Base-by-base conservation (phyloP, 1,139 yeast species). In the Petasospora rhodanensis region DNA sequence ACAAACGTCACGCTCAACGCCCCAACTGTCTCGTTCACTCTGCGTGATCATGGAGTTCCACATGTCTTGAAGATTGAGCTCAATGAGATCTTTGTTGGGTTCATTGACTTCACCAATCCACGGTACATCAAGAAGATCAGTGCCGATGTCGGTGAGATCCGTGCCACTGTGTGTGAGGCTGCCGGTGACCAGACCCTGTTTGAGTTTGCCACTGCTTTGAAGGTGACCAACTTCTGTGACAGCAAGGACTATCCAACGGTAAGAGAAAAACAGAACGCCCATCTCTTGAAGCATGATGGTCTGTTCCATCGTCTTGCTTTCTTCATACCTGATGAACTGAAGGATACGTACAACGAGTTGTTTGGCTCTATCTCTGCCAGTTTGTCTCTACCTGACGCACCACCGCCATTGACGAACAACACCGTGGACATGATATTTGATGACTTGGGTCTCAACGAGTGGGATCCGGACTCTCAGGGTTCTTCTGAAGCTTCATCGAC, bases 251-350 rank as follows among this genome's bases (percentile, higher is more conserved):
- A 69, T 51, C 54, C 56, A 2, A 64, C 64, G 8, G 71, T 70
- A 28, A 59, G 76, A 37, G 54, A 54, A 9, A 52, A 59, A 14
- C 96, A 87, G 54, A 79, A 79, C 37, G 64, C 65, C 6, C 94
- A 84, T 54, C 62, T 87, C 3, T 62, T 73, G 16, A 47, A 64
- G 10, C 83, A 84, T 49, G 98, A 91, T 61, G 83, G 85, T 0
- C 89, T 95, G 0, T 86, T 75, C 45, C 93, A 84, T 46, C 61
- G 98, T 34, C 64, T 77, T 15, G 79, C 94, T 0, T 87, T 86
- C 51, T 55, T 89, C 22, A 57, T 89, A 13, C 70, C 71, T 8
- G 67, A 66, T 10, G 67, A 70, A 14, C 59, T 62, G 14, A 65
- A 76, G 36, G 66, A 68, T 0, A 51, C 52, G 2, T 83, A 80